Evolutionary conservation across 73 alveolate genomes (phyloP).

Genomic region (Paraurostyla sp.): DNA sequence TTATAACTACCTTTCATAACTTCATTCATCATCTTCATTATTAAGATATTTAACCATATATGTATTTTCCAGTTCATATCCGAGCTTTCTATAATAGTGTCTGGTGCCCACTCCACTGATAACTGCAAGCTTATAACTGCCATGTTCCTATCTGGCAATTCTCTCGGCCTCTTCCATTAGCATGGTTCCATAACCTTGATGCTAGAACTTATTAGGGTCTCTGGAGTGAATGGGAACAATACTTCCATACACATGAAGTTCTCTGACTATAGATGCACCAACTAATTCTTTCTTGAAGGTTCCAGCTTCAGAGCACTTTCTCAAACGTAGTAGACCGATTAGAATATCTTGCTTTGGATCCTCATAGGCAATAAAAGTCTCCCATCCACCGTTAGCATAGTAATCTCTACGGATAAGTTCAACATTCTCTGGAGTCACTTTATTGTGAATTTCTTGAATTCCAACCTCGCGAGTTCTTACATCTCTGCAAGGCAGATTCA

Average conservation of each 20-base stretch:
- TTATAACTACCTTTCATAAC: too few relatives aligned
- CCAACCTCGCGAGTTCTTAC: constrained; percentile 99
- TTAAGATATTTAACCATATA: constrained; percentile 95
- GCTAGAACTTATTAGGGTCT: constrained; percentile 98
- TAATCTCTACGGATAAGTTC: constrained; percentile 98
- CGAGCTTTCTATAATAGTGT: constrained; percentile 95
- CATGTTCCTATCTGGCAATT: constrained; percentile 98
- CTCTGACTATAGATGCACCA: constrained; percentile 97
- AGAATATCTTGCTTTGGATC: constrained; percentile 98
- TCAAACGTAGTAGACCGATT: constrained; percentile 95
- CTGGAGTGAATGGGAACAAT: constrained; percentile 98
- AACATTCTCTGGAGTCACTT: constrained; percentile 96
- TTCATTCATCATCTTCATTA: constrained; percentile 4
- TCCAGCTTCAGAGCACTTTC: constrained; percentile 91
- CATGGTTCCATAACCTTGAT: constrained; percentile 98
- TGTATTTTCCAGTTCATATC: constrained; percentile 95
- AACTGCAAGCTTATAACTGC: constrained; percentile 93
- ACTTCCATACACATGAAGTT: constrained; percentile 98
- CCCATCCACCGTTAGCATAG: constrained; percentile 98
- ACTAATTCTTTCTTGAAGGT: constrained; percentile 91
- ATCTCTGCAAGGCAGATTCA: constrained; percentile 98
- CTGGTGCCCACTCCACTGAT: constrained; percentile 98
- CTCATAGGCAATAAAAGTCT: constrained; percentile 96
- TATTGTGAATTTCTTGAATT: constrained; percentile 96
- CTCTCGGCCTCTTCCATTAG: constrained; percentile 99